phyloP scores from a whole-genome alignment of 148 eudicot genomes.

The Chenopodium formosanum region DNA sequence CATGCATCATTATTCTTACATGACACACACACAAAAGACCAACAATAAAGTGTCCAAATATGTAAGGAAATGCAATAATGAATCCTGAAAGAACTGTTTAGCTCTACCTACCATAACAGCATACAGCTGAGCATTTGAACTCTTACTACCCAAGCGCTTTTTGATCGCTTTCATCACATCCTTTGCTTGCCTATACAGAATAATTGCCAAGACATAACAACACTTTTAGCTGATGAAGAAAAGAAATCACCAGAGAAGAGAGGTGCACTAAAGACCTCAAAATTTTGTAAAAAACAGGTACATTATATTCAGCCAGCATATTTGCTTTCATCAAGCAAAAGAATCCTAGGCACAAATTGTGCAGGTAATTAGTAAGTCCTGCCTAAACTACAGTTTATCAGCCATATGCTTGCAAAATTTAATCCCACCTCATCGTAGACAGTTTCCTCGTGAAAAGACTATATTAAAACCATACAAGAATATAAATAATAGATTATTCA shows the following conservation, averaged over 20 bases:
- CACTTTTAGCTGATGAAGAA: neutral
- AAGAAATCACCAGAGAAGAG: neutral
- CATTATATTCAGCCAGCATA: neutral
- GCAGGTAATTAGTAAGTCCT: neutral
- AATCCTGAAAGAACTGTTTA: conserved; percentile 18
- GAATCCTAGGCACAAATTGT: neutral
- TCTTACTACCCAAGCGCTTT: conserved; percentile 82
- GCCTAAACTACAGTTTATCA: neutral
- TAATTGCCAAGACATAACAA: neutral
- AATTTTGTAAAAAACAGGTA: neutral
- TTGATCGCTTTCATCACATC: conserved; percentile 86
- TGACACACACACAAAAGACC: neutral
- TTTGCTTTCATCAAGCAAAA: neutral
- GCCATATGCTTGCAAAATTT: neutral
- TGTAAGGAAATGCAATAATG: neutral
- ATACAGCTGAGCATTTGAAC: conserved; percentile 69
- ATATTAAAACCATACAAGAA: neutral
- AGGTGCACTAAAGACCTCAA: neutral
- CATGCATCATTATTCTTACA: neutral
- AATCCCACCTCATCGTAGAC: neutral
- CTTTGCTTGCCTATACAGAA: conserved; percentile 71
- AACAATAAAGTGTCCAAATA: neutral
- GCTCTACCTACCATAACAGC: conserved; percentile 69
- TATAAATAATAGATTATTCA: too few species aligned
- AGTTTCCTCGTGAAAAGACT: neutral